phyloP scores from a whole-genome alignment of 805 yeast species.

The Zygoascus bituminiphila region DNA sequence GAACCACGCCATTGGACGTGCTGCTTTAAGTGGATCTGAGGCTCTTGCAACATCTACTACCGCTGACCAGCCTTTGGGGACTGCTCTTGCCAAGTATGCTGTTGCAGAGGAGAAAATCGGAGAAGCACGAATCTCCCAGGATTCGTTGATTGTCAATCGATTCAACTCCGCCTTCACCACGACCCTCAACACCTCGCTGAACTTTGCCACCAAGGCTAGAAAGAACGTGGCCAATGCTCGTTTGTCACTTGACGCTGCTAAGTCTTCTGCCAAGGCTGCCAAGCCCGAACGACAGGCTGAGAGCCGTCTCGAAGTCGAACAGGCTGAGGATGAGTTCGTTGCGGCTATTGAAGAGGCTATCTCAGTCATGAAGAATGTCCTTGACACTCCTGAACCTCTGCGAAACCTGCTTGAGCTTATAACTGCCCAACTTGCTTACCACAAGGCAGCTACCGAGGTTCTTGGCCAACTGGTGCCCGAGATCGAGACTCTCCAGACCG shows the following conservation, averaged over 20 bases:
- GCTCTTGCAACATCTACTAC: background rate
- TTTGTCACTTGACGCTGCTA: constrained; percentile 69
- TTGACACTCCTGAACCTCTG: constrained; percentile 61
- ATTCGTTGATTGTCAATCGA: constrained; percentile 57
- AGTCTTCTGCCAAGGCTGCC: constrained; percentile 44
- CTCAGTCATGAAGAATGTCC: constrained; percentile 69
- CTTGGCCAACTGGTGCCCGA: constrained; percentile 58
- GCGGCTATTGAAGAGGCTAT: constrained; percentile 86
- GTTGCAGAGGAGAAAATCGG: constrained; percentile 68
- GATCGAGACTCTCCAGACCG: constrained; percentile 52
- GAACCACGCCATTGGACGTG: constrained; percentile 73
- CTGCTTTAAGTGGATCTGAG: constrained; percentile 47
- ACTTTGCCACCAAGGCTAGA: constrained; percentile 60
- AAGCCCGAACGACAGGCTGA: constrained; percentile 63
- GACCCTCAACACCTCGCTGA: constrained; percentile 51
- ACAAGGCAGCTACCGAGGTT: constrained; percentile 63
- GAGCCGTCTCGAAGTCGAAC: constrained; percentile 67
- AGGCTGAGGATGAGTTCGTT: constrained; percentile 83
- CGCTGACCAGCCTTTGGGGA: constrained; percentile 39
- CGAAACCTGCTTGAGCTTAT: constrained; percentile 60
- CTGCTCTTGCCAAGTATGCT: constrained; percentile 59
- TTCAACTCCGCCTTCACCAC: constrained; percentile 61
- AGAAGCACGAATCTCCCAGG: constrained; percentile 76
- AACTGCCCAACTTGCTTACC: constrained; percentile 73
- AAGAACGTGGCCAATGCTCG: constrained; percentile 70